Conservation (phyloP, 202 grass and related monocot species). For the Schoenoplectus tabernaemontani region DNA sequence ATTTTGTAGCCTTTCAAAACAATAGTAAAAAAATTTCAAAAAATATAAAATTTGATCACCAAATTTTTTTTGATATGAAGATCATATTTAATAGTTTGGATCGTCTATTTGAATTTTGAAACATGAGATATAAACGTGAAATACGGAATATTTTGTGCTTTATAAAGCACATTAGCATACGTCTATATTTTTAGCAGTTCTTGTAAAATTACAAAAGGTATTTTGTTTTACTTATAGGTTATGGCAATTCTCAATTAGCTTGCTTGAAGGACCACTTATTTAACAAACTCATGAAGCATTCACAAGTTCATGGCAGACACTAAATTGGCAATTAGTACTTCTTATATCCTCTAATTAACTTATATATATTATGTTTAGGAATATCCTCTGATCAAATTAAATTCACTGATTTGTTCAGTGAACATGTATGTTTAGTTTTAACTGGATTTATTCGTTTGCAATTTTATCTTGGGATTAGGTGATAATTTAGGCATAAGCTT, state of each 20-base stretch:
- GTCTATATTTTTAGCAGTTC: not conserved
- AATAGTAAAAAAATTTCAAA: no score
- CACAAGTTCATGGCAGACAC: conserved; percentile 58
- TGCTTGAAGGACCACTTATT: conserved; percentile 79
- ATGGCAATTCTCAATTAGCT: conserved; percentile 62
- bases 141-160: no score
- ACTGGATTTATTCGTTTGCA: not conserved
- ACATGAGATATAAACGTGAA: no score
- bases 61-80: no score
- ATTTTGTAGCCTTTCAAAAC: no score
- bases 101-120: no score
- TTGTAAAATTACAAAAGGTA: conserved; percentile 20
- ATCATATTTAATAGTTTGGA: no score
- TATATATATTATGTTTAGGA: not conserved
- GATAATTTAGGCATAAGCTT: not conserved
- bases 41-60: no score
- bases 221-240: conserved; percentile 39
- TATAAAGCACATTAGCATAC: no score
- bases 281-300: conserved; percentile 62
- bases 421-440: not conserved
- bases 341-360: conserved; percentile 9
- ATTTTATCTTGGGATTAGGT: conserved; percentile 1
- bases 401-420: not conserved
- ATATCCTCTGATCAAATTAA: not conserved
- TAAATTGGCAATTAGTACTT: conserved; percentile 72